phyloP scores from a whole-genome alignment of 371 early-diverging fungal species.

The Smittium mucronatum region DNA sequence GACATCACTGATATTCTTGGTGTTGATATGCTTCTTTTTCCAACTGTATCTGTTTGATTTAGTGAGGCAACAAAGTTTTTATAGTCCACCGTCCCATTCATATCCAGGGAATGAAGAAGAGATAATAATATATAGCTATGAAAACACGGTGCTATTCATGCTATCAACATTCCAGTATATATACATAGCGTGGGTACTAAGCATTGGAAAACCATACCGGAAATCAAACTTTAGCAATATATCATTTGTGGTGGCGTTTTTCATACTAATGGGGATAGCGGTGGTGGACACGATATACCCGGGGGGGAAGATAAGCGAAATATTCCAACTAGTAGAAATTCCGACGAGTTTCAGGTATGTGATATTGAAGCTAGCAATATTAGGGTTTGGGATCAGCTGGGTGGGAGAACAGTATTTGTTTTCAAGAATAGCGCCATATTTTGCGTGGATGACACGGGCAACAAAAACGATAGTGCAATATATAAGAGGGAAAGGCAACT shows the following conservation, averaged over 20 bases:
- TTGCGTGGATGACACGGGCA: background rate
- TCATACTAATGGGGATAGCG: slow-evolving; percentile 36
- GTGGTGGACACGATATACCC: slow-evolving; percentile 39
- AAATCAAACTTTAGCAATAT: slow-evolving; percentile 65
- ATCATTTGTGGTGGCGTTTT: slow-evolving; percentile 42
- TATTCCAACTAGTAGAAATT: slow-evolving; percentile 41
- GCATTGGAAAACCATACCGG: slow-evolving; percentile 89
- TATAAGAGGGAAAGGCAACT: background rate
- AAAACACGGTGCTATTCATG: slow-evolving; percentile 83
- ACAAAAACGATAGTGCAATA: background rate
- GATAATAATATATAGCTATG: slow-evolving; percentile 55
- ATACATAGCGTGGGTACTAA: slow-evolving; percentile 74
- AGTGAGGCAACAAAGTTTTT: slow-evolving; percentile 62
- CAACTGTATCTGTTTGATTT: slow-evolving; percentile 58
- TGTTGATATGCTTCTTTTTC: slow-evolving; percentile 58
- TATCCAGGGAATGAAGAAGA: slow-evolving; percentile 45
- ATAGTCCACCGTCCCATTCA: slow-evolving; percentile 36
- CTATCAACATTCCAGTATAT: slow-evolving; percentile 86
- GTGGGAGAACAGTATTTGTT: slow-evolving; percentile 25
- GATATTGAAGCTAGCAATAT: slow-evolving; percentile 20
- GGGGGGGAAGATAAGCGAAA: slow-evolving; percentile 22
- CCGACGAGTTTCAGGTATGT: slow-evolving; percentile 19
- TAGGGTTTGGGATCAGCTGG: slow-evolving; percentile 24
- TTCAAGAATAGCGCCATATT: slow-evolving; percentile 19
- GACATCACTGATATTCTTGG: slow-evolving; percentile 79